Base-by-base conservation (phyloP, 2,329 filamentous ascomycete genomes). In the Neofusicoccum ribis region DNA sequence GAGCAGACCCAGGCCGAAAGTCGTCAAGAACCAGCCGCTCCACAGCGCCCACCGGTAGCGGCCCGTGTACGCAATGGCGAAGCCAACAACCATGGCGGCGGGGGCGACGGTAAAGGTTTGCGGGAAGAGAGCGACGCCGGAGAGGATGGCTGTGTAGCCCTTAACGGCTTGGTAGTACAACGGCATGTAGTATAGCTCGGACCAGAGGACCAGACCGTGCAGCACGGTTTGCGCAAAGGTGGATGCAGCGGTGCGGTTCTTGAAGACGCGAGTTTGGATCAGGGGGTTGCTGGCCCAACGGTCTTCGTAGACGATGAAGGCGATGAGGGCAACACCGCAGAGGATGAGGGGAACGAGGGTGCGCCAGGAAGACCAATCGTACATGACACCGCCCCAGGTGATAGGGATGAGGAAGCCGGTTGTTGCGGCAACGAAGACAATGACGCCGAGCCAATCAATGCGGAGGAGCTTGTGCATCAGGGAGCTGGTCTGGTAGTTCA, bases 361-460 rank as follows among this genome's bases (percentile, higher is more conserved):
- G 1, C 82, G 81, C 82, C 85, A 89, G 3, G 83, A 86, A 50
- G 77, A 72, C 89, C 89, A 91, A 0, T 81, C 71, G 71, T 89
- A 91, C 77, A 88, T 85, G 8, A 89, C 82, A 43, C 88, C 88
- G 9, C 88, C 89, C 81, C 86, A 88, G 2, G 86, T 88, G 3
- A 90, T 72, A 0, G 86, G 85, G 50, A 89, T 86, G 46, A 90
- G 74, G 70, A 90, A 85, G 23, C 82, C 83, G 0, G 86, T 86
- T 12, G 82, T 80, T 14, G 84, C 84, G 12, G 79, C 83, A 17
- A 89, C 80, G 71, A 91, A 91, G 3, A 91, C 71, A 0, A 84
- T 68, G 4, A 84, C 83, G 1, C 89, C 89, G 37, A 86, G 63
- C 82, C 85, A 91, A 71, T 91, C 89, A 27, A 91, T 83, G 7